These are phyloP conservation scores for Malus hybrid DNA, from an alignment of 331 rosid genomes.

Conservation along the genomic window DNA sequence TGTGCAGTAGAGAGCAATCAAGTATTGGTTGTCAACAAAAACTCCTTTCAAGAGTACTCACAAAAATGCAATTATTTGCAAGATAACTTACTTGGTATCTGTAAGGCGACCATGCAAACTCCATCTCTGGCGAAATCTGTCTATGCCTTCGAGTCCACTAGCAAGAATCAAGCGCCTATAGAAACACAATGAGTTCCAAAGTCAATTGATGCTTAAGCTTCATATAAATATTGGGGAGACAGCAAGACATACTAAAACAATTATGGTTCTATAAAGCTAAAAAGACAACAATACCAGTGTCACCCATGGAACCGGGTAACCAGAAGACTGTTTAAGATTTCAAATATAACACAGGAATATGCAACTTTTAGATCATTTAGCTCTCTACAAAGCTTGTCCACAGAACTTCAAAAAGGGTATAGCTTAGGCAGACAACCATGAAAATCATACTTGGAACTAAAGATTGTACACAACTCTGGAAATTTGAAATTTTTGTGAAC, in stretches of 20 bases:
- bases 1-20: background rate
- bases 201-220: background rate
- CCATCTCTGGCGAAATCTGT: slow-evolving; percentile 90
- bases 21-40: background rate
- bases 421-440: background rate
- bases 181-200: slow-evolving; percentile 8
- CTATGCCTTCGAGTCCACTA: slow-evolving; percentile 76
- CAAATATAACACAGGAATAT: background rate
- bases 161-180: slow-evolving; percentile 92
- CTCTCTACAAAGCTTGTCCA: background rate
- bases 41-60: background rate
- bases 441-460: background rate
- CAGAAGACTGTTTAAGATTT: background rate
- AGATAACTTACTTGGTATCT: slow-evolving; percentile 59
- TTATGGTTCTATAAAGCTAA: background rate
- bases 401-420: background rate
- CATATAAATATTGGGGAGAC: background rate
- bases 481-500: background rate
- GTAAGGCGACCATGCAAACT: slow-evolving; percentile 88
- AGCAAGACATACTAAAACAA: background rate
- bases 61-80: slow-evolving; percentile 15
- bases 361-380: background rate
- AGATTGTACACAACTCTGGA: background rate
- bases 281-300: background rate
- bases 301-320: background rate